A percentile compares a stretch with the other conserved stretches of the same genome.
Conservation (phyloP, 495 filamentous ascomycete genomes). For the Xylaria curta region DNA sequence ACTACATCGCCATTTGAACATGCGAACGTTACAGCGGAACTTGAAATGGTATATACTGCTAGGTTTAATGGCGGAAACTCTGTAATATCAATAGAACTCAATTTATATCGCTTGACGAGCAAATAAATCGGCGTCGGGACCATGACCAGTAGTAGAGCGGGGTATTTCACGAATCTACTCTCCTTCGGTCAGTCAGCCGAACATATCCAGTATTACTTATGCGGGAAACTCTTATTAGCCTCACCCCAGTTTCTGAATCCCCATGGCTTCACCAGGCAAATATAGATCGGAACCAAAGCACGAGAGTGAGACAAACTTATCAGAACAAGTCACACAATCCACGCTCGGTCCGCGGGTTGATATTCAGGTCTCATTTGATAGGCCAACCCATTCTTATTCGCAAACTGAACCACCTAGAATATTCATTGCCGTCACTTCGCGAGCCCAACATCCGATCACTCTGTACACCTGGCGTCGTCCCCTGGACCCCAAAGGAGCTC, state of each 20-base stretch:
- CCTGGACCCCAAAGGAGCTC: constrained; percentile 3
- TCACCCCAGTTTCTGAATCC: neutral
- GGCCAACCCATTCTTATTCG: constrained; percentile 13
- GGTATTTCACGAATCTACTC: neutral
- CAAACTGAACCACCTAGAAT: neutral
- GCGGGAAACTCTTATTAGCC: neutral
- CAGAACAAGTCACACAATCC: neutral
- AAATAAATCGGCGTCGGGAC: neutral
- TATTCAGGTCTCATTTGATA: neutral
- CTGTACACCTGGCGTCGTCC: constrained; percentile 1
- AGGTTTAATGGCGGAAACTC: neutral
- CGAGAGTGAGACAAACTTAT: neutral
- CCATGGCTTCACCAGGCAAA: neutral
- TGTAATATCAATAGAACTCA: neutral
- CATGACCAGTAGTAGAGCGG: neutral
- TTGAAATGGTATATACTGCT: neutral
- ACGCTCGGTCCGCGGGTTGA: neutral
- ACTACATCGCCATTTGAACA: neutral
- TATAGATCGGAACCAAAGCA: neutral
- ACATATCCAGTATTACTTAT: neutral
- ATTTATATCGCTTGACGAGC: neutral
- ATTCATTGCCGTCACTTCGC: neutral
- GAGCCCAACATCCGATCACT: constrained; percentile 11
- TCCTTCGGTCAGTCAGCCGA: neutral
- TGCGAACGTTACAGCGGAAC: neutral